phyloP scores from a whole-genome alignment of 352 stramenopile genomes.

The Elongisporangium senticosum region DNA sequence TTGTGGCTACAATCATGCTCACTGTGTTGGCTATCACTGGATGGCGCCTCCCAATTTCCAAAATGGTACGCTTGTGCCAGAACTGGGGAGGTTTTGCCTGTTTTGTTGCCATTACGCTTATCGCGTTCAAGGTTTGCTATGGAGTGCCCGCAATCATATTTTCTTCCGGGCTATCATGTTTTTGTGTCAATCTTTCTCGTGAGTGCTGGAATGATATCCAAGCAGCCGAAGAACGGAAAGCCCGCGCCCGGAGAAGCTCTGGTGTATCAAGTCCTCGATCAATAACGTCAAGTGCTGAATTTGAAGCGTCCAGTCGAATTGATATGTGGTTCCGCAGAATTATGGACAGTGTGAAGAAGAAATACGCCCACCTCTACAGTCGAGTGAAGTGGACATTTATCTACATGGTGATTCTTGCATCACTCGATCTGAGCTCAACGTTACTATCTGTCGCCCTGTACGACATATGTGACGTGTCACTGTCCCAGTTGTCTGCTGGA shows the following conservation, averaged over 20 bases:
- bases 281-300: background rate
- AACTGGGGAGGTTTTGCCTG: constrained; percentile 30
- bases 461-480: constrained; percentile 28
- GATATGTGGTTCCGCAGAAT: background rate
- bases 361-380: constrained; percentile 59
- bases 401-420: constrained; percentile 58
- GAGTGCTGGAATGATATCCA: constrained; percentile 78
- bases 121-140: constrained; percentile 39
- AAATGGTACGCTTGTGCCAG: constrained; percentile 21
- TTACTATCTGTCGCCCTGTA: constrained; percentile 43
- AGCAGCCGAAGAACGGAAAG: constrained; percentile 8
- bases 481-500: constrained; percentile 72
- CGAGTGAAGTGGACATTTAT: constrained; percentile 77
- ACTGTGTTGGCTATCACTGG: constrained; percentile 45
- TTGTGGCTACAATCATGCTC: constrained; percentile 33
- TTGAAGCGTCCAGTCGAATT: background rate
- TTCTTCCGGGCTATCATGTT: constrained; percentile 52
- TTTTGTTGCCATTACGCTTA: constrained; percentile 33
- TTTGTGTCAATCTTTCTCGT: constrained; percentile 56
- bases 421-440: constrained; percentile 64
- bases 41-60: constrained; percentile 28
- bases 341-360: constrained; percentile 18
- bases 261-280: background rate
- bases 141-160: constrained; percentile 42
- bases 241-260: background rate